Evolutionary conservation across 202 grass and related monocot species (phyloP), one percentile per base, ranked within the genome.

Genomic region (Hordeum pubiflorum): DNA sequence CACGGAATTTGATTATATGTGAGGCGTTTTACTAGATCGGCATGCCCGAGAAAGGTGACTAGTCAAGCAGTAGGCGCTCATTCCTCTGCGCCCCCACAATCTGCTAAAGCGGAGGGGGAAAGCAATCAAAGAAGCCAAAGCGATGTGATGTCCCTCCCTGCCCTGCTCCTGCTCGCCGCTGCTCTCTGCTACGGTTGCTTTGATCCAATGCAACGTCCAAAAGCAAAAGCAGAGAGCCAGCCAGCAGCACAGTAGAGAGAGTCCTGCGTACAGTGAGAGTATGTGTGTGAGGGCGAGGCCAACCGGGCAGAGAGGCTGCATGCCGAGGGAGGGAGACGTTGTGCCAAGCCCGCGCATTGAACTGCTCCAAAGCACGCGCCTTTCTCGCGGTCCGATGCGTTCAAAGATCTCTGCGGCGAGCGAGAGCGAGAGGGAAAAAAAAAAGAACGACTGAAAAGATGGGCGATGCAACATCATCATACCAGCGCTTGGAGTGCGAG

Each of bases 201-300:
- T 92, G 92, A 94, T 94, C 92, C 92, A 72, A 92, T 88, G 92
- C 87, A 94, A 91, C 84, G 76, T 87, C 83, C 88, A 83, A 83
- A 89, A 89, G 88, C 83, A 76, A 89, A 86, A 86, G 87, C 87
- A 43, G 52, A 32, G 55, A 26, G 20, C 36, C 2, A 68, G 32
- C n/a, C 9, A 21, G 62, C 2, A 65, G 43, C 5, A 63, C 79
- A 46, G 67, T 10, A 44, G 9, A 22, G 69, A 32, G 1, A 50
- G 29, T 2, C 39, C 63, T 43, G 55, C 18, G 6, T 22, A 69
- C 43, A 46, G 61, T 6, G 58, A 32, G 68, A 59, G 60, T 13
- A 2, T 29, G 68, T 50, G 60, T n/a, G 26, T 5, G 65, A 15
- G 79, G 4, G 77, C 36, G 63, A n/a, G 23, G 29, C n/a, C 32